Evolutionary conservation across 1,284 basidiomycete species (phyloP).

Genomic region (Athelia sp.): DNA sequence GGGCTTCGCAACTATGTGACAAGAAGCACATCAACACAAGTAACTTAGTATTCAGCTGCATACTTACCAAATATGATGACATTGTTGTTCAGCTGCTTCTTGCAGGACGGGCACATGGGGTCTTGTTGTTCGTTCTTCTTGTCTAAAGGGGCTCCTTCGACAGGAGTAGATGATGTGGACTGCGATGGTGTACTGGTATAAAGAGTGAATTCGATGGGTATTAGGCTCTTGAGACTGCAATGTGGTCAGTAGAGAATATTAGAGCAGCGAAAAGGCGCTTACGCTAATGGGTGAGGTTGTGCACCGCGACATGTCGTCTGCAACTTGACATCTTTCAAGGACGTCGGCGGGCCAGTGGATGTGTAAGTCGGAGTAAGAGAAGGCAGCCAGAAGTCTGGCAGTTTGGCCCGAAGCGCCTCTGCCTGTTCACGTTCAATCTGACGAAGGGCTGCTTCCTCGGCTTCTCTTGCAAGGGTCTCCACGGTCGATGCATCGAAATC

Average conservation of each 20-base stretch:
- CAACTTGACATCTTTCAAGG: constrained; percentile 73
- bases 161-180: constrained; percentile 38
- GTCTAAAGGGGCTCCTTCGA: constrained; percentile 23
- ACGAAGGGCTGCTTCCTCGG: constrained; percentile 79
- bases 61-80: constrained; percentile 63
- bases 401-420: constrained; percentile 77
- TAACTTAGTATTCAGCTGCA: neutral
- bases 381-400: constrained; percentile 94
- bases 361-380: constrained; percentile 80
- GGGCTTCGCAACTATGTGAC: constrained; percentile 56
- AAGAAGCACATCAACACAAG: constrained; percentile 3
- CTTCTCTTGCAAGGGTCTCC: constrained; percentile 68
- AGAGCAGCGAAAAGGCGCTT: constrained; percentile 24
- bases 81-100: constrained; percentile 79
- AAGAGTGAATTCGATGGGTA: constrained; percentile 72
- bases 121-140: constrained; percentile 44
- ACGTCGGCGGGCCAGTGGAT: constrained; percentile 56
- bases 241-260: constrained; percentile 1
- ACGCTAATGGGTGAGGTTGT: constrained; percentile 69
- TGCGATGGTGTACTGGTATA: constrained; percentile 33
- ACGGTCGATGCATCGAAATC: constrained; percentile 69
- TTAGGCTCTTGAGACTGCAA: constrained; percentile 66
- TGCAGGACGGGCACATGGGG: constrained; percentile 86
- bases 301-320: constrained; percentile 84
- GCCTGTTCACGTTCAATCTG: constrained; percentile 83